Base-by-base conservation (phyloP, 2,329 filamentous ascomycete genomes). In the Alternaria solani region DNA sequence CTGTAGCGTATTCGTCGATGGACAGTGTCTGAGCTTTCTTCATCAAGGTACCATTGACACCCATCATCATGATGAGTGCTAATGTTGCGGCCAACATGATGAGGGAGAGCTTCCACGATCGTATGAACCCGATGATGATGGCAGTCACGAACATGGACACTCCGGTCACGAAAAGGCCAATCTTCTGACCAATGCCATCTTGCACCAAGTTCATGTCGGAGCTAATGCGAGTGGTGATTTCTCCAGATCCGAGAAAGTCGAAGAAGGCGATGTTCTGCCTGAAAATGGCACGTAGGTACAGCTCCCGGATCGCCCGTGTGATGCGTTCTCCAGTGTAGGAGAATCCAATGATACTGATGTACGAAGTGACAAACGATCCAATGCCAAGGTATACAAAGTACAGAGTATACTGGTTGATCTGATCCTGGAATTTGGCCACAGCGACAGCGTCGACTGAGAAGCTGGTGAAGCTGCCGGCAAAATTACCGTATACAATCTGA, bases 141-240 rank as follows among this genome's bases (percentile, higher is more conserved):
- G 94, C 94, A 0, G 94, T 89, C 56, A 96, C 81, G 71, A 99
- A 98, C 63, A 72, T 77, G 18, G 76, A 74, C 1, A 70, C 58
- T 9, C 76, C 75, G 7, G 71, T 66, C 14, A 78, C 61, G 48
- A 78, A 78, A 5, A 79, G 65, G 12, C 70, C 73, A 9, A 79
- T 74, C 58, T 79, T 79, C 49, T 78, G 75, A 11, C 76, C 75
- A 48, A 99, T 92, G 59, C 94, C 95, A 67, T 97, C 94, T 78
- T 98, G 94, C 54, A 99, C 90, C 55, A 96, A 81, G 72, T 97
- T 97, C 63, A 94, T 97, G 78, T 98, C 94, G 20, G 94, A 90
- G 0, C 94, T 98, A 73, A 99, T 98, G 64, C 94, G 89, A 1
- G 94, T 98, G 0, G 94, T 97, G 62, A 98, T 91, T 81, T 98